Conservation (phyloP, 2,329 filamentous ascomycete species). For the Paraphoma chrysanthemicola region DNA sequence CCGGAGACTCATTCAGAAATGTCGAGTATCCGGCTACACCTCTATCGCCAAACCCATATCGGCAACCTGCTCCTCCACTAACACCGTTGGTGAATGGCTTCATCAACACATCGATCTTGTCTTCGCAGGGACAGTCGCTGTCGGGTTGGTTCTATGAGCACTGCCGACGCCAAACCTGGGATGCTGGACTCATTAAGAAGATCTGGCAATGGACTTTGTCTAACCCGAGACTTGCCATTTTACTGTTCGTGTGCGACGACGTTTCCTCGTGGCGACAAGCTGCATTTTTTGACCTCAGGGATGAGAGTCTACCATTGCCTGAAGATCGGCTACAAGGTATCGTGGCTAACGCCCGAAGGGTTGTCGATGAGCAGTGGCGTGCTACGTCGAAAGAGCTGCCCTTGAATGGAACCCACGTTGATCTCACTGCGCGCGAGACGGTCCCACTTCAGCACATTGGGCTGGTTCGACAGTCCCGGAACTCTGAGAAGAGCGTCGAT, state of each 20-base stretch:
- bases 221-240: conserved; percentile 47
- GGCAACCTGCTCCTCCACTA: conserved; percentile 32
- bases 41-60: conserved; percentile 46
- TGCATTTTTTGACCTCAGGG: conserved; percentile 46
- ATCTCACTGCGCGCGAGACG: conserved; percentile 45
- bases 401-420: conserved; percentile 45
- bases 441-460: conserved; percentile 46
- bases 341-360: conserved; percentile 45
- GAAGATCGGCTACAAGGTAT: conserved; percentile 48
- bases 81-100: conserved; percentile 45
- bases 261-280: conserved; percentile 48
- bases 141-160: conserved; percentile 47
- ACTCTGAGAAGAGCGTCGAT: conserved; percentile 46
- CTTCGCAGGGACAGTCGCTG: conserved; percentile 45
- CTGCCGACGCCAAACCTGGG: conserved; percentile 45
- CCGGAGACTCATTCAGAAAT: conserved; percentile 38
- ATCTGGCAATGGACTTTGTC: conserved; percentile 51
- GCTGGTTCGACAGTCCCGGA: conserved; percentile 38
- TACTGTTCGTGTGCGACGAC: conserved; percentile 49
- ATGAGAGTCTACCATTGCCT: conserved; percentile 46
- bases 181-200: conserved; percentile 40
- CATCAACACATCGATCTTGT: conserved; percentile 44
- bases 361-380: conserved; percentile 50
- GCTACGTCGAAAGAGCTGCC: conserved; percentile 49
- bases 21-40: conserved; percentile 40